Evolutionary conservation across 1,139 yeast genomes (phyloP), one percentile per base, ranked within the genome.

Genomic region (Blastobotrys ciferrii): DNA sequence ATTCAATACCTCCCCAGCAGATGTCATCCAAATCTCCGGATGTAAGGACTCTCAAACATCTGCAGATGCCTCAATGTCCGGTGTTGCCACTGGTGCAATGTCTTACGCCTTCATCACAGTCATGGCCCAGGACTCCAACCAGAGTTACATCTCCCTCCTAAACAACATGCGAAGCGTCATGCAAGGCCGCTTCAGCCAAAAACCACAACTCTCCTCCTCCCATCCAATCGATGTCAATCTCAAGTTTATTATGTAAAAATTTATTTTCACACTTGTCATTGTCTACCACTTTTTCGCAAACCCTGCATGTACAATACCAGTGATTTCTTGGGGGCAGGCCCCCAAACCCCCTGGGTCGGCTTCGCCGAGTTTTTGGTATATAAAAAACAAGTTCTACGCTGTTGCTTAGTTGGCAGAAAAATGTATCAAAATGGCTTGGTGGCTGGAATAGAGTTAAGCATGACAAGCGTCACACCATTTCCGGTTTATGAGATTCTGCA

Each of bases 1-100:
- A 57, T 71, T 77, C 51, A 91, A 88, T 66, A 81, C 87, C 52
- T 82, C 95, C 0, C 85, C 95, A 1, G 96, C 96, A 1, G 97
- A 91, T 69, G 91, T 87, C 35, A 80, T 91, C 32, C 80, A 85
- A 68, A 74, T 91, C 49, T 83, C 94, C 9, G 98, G 98, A 9
- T 89, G 97, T 62, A 88, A 87, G 68, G 97, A 91, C 68, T 81
- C 83, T 52, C 97, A 82, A 63, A 78, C 82, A 0, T 67, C 71
- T 51, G 96, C 96, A 4, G 96, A 88, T 66, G 86, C 97, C 1
- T 73, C 72, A 23, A 91, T 85, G 62, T 81, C 80, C 45, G 95
- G 96, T 20, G 71, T 70, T 39, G 81, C 86, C 39, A 88, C 96
- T 0, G 98, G 98, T 51, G 98, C 98, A 18, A 87, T 91, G 95